Evolutionary conservation across 345 rosid species (phyloP).

Genomic region (Heritiera fomes): DNA sequence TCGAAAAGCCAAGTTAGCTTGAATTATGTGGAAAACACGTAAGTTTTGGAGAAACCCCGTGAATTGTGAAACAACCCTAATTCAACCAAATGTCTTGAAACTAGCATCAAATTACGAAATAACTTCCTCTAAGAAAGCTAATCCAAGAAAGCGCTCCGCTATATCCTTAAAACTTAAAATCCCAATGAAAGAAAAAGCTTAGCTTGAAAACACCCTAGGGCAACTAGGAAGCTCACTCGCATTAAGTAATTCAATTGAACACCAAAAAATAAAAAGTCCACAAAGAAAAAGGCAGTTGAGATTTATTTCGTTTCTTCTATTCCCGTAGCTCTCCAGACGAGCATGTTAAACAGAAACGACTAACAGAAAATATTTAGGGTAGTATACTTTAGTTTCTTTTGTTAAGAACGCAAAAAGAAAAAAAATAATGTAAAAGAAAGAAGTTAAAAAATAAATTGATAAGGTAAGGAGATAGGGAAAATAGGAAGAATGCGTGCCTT

Average conservation of each 20-base stretch:
- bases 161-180: not conserved
- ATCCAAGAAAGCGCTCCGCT: not conserved
- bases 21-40: not conserved
- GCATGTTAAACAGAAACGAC: not conserved
- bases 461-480: not conserved
- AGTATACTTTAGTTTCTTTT: too few relatives aligned
- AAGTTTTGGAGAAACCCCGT: not conserved
- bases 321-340: not conserved
- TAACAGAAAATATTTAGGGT: not conserved
- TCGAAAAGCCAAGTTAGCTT: not conserved
- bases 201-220: constrained; percentile 25
- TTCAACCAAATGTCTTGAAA: constrained; percentile 21
- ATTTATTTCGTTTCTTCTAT: not conserved
- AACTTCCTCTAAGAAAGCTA: not conserved
- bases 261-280: not conserved
- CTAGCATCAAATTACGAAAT: not conserved
- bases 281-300: not conserved
- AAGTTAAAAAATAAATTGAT: not conserved
- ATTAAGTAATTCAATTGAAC: not conserved
- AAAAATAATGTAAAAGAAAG: constrained; percentile 14
- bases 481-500: constrained; percentile 50
- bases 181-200: not conserved
- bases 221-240: not conserved
- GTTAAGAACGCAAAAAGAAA: too few relatives aligned
- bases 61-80: constrained; percentile 29